These are phyloP conservation scores for Zizania latifolia DNA, from an alignment of 176 grass and related monocot genomes.

Conservation along the genomic window DNA sequence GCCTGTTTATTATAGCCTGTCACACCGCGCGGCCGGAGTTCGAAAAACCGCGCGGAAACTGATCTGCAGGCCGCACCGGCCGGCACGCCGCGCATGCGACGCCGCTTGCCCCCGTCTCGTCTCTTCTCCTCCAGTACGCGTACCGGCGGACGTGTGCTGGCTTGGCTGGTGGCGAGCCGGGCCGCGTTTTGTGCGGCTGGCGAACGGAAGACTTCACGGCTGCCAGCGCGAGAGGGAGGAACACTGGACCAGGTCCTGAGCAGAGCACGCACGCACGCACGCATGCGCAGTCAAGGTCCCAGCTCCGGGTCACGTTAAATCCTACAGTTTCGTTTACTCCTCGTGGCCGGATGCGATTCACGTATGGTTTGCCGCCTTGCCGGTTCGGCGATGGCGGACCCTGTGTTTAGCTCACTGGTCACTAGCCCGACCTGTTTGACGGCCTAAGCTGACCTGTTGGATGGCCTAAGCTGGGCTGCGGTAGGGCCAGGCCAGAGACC, in stretches of 20 bases:
- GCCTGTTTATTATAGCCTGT: no score
- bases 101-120: no score
- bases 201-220: background rate
- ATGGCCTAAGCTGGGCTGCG: background rate
- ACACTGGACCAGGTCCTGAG: no score
- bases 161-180: background rate
- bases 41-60: background rate
- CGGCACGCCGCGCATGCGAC: no score
- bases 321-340: background rate
- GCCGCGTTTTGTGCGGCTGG: no score
- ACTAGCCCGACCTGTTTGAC: background rate
- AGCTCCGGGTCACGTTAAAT: background rate
- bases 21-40: no score
- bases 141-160: no score
- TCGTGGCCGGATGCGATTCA: background rate
- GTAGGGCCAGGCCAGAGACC: background rate
- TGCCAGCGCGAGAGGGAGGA: background rate
- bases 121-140: no score
- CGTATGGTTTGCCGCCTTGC: background rate
- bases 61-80: conserved; percentile 25
- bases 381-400: background rate
- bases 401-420: background rate
- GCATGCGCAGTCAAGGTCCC: background rate
- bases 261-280: no score
- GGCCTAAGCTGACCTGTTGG: background rate